Evolutionary conservation across 192 early-diverging fungal genomes (phyloP).

Genomic region (Piromyces sp.): DNA sequence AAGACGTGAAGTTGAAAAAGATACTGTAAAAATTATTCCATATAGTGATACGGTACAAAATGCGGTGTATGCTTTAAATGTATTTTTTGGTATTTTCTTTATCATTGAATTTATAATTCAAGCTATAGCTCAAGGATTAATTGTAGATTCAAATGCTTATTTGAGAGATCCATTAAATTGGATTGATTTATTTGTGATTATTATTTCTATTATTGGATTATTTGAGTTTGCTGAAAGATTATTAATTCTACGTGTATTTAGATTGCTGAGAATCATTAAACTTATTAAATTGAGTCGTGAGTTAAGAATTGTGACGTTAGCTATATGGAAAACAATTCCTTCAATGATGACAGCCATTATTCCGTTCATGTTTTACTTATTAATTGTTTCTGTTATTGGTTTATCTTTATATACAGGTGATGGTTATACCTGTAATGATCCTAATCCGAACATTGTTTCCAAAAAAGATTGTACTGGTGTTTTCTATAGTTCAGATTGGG

Average conservation of each 20-base stretch:
- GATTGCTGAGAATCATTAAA: background rate
- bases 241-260: background rate
- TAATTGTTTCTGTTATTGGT: background rate
- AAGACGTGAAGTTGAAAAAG: background rate
- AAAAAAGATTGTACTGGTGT: background rate
- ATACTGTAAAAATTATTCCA: background rate
- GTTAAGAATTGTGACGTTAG: background rate
- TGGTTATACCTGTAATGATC: background rate
- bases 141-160: background rate
- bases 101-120: background rate
- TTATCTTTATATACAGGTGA: background rate
- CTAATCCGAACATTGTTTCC: background rate
- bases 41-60: background rate
- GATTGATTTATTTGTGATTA: background rate
- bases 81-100: background rate
- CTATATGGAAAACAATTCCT: background rate
- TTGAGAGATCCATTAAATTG: background rate
- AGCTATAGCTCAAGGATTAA: background rate
- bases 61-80: background rate
- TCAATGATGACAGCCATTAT: background rate
- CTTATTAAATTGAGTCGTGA: background rate
- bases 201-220: background rate
- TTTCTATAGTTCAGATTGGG: background rate
- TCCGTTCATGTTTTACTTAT: background rate
- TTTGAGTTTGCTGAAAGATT: background rate